These are phyloP conservation scores for Prunus yedoensis DNA, from an alignment of 331 rosid genomes.

Conservation along the genomic window DNA sequence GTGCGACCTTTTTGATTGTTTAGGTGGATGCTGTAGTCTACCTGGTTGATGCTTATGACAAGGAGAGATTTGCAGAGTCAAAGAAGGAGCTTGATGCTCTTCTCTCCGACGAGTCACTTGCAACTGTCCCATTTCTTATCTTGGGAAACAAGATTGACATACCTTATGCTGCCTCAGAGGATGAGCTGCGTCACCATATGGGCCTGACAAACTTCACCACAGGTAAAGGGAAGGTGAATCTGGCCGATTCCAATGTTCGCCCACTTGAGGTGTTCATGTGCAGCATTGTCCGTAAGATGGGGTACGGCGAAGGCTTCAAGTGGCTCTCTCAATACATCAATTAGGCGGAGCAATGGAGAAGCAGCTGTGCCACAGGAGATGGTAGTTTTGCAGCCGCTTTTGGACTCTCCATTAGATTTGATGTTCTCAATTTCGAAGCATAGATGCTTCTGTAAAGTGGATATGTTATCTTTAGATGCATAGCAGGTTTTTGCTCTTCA, in stretches of 20 bases:
- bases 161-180: slow-evolving; percentile 86
- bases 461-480: slow-evolving; percentile 16
- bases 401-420: slow-evolving; percentile 22
- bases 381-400: slow-evolving; percentile 22
- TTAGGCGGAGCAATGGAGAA: slow-evolving; percentile 34
- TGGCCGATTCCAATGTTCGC: slow-evolving; percentile 65
- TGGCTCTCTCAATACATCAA: slow-evolving; percentile 93
- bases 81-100: slow-evolving; percentile 86
- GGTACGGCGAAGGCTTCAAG: slow-evolving; percentile 87
- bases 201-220: slow-evolving; percentile 82
- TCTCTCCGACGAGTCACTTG: slow-evolving; percentile 69
- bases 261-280: slow-evolving; percentile 92
- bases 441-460: slow-evolving; percentile 45
- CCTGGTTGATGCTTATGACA: slow-evolving; percentile 79
- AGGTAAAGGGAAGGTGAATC: slow-evolving; percentile 77
- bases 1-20: neutral
- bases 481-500: slow-evolving; percentile 29
- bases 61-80: slow-evolving; percentile 73
- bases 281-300: slow-evolving; percentile 95
- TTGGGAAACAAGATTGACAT: slow-evolving; percentile 89
- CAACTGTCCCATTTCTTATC: slow-evolving; percentile 72
- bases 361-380: slow-evolving; percentile 5
- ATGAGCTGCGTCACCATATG: slow-evolving; percentile 62
- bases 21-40: slow-evolving; percentile 89
- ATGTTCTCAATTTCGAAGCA: slow-evolving; percentile 9